Percentiles rank a stretch among this genome's conserved stretches.
These are phyloP conservation scores for Vickermania spadyakhi DNA, from an alignment of 208 protist genomes.

Conservation along the genomic window DNA sequence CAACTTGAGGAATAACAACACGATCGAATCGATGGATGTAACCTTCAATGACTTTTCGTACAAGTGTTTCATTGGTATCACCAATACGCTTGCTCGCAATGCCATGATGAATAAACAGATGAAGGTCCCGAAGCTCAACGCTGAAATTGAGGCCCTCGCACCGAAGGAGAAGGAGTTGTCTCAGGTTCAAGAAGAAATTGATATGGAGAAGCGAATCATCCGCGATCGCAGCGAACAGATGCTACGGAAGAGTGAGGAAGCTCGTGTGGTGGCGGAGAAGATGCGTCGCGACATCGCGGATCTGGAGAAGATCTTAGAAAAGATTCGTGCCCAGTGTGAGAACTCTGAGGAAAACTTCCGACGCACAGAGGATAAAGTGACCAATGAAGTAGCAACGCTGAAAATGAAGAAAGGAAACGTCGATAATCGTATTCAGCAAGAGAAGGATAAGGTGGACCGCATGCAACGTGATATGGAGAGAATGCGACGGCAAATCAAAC, in stretches of 20 bases:
- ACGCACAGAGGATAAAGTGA: constrained; percentile 53
- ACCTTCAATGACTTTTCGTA: constrained; percentile 90
- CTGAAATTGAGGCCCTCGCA: constrained; percentile 64
- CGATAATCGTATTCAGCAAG: constrained; percentile 67
- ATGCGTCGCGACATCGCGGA: constrained; percentile 60
- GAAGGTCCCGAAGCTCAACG: constrained; percentile 62
- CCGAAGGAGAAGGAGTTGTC: constrained; percentile 79
- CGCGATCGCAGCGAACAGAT: constrained; percentile 80
- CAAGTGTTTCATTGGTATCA: constrained; percentile 70
- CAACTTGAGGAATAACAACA: constrained; percentile 44
- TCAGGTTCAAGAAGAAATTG: constrained; percentile 72
- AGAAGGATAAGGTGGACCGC: constrained; percentile 62
- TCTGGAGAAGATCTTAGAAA: constrained; percentile 51
- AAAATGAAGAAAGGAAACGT: constrained; percentile 58
- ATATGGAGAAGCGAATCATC: constrained; percentile 75
- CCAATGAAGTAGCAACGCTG: constrained; percentile 31
- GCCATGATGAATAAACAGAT: constrained; percentile 51
- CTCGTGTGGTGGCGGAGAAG: constrained; percentile 65
- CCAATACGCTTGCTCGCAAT: constrained; percentile 51
- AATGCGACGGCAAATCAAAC: constrained; percentile 63
- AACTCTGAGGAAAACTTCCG: constrained; percentile 46
- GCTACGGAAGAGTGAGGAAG: constrained; percentile 74
- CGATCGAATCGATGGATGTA: constrained; percentile 76
- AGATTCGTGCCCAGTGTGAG: constrained; percentile 21
- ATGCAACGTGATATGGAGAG: constrained; percentile 70